A percentile compares a stretch with the other conserved stretches of the same genome.
Evolutionary conservation across 495 filamentous ascomycete genomes (phyloP).

Genomic region (Neurospora cerealis): DNA sequence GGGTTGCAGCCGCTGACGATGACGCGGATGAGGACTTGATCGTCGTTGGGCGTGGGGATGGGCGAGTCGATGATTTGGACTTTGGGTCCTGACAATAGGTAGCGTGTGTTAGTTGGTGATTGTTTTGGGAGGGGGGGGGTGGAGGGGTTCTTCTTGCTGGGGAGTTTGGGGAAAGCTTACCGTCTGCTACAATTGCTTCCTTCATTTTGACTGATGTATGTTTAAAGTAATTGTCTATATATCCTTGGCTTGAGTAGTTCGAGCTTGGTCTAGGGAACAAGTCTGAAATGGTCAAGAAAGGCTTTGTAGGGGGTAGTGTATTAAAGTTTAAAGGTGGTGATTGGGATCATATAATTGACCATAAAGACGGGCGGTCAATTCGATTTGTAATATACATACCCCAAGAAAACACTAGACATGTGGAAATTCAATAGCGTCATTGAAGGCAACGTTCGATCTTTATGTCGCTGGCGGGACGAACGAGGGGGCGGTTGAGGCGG

Average conservation of each 20-base stretch:
- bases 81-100: constrained; percentile 21
- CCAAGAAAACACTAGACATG: background rate
- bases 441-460: background rate
- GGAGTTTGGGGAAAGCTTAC: constrained; percentile 11
- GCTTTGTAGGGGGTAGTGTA: background rate
- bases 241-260: background rate
- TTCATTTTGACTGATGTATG: constrained; percentile 40
- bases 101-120: background rate
- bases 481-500: background rate
- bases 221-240: background rate
- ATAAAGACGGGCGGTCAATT: background rate
- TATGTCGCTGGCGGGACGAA: background rate
- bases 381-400: background rate
- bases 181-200: constrained; percentile 49
- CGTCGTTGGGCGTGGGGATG: constrained; percentile 49
- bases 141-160: background rate
- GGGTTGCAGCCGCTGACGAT: constrained; percentile 63
- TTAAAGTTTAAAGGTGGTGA: background rate
- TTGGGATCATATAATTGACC: background rate
- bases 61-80: constrained; percentile 55
- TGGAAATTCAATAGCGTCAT: background rate
- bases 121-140: no score
- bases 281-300: background rate
- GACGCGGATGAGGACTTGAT: constrained; percentile 63
- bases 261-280: background rate